A percentile compares a stretch with the other conserved stretches of the same genome.
These are phyloP conservation scores for Nematocida parisii DNA, from an alignment of 371 early-diverging fungal genomes.

Conservation along the genomic window DNA sequence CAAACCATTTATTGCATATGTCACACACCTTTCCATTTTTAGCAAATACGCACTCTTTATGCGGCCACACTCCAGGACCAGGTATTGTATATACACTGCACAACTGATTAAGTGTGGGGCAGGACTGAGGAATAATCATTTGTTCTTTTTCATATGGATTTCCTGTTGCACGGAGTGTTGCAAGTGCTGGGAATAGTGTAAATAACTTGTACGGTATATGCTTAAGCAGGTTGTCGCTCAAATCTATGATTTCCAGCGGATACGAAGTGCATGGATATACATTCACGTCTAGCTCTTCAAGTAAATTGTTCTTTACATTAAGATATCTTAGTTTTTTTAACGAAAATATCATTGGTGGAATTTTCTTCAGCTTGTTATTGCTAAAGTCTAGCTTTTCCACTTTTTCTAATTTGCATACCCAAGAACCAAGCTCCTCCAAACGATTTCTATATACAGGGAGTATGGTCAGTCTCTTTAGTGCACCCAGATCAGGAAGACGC, in stretches of 20 bases:
- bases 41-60: slow-evolving; percentile 22
- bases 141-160: slow-evolving; percentile 63
- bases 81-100: slow-evolving; percentile 61
- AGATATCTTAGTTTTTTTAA: slow-evolving; percentile 62
- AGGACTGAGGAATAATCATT: slow-evolving; percentile 20
- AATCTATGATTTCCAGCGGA: slow-evolving; percentile 63
- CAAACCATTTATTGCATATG: slow-evolving; percentile 61
- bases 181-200: slow-evolving; percentile 60
- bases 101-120: slow-evolving; percentile 55
- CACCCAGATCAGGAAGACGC: slow-evolving; percentile 71
- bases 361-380: slow-evolving; percentile 65
- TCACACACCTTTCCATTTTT: slow-evolving; percentile 64
- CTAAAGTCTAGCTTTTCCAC: slow-evolving; percentile 70
- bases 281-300: slow-evolving; percentile 59
- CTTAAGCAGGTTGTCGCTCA: slow-evolving; percentile 54
- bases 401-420: slow-evolving; percentile 55
- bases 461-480: slow-evolving; percentile 65
- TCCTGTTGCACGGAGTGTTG: slow-evolving; percentile 60
- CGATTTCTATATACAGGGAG: slow-evolving; percentile 70
- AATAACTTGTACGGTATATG: slow-evolving; percentile 67
- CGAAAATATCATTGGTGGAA: slow-evolving; percentile 62
- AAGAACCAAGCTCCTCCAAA: slow-evolving; percentile 53
- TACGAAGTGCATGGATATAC: slow-evolving; percentile 13
- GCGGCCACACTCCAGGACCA: slow-evolving; percentile 41
- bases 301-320: slow-evolving; percentile 67